Percentiles rank a stretch among this genome's conserved stretches.
phyloP scores from a whole-genome alignment of 768 basidiomycete genomes.

The Boletus tylopilopsis region DNA sequence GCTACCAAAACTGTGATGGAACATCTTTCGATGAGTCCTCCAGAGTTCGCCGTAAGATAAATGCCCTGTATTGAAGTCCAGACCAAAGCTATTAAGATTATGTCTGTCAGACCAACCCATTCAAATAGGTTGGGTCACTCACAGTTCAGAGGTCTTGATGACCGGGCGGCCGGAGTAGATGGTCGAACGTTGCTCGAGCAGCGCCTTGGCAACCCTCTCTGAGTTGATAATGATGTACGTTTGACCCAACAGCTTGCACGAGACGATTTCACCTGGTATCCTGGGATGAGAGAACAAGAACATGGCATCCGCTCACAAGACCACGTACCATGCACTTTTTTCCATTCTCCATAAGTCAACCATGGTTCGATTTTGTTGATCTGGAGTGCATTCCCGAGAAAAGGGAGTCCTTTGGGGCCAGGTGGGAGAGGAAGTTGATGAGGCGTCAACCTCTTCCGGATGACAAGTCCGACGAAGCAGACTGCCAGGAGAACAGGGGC shows the following conservation, averaged over 20 bases:
- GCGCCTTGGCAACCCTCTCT: conserved; percentile 16
- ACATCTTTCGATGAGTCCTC: conserved; percentile 17
- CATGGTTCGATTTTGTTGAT: conserved; percentile 27
- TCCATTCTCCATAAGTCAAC: conserved; percentile 32
- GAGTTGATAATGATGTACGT: conserved; percentile 23
- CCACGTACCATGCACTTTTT: conserved; percentile 27
- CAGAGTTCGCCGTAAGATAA: conserved; percentile 17
- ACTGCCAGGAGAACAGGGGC: background rate
- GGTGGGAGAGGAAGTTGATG: conserved; percentile 25
- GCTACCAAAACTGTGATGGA: conserved; percentile 11
- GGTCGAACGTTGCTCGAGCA: conserved; percentile 25
- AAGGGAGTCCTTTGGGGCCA: conserved; percentile 27
- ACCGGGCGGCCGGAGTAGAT: conserved; percentile 22
- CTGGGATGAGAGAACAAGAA: background rate
- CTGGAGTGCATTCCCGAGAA: conserved; percentile 25
- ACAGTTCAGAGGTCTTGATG: conserved; percentile 7
- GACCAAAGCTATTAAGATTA: conserved; percentile 15
- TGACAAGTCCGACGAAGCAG: background rate
- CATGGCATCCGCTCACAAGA: background rate
- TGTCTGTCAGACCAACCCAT: background rate
- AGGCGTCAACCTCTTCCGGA: conserved; percentile 8
- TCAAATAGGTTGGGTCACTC: background rate
- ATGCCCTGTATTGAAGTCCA: conserved; percentile 22
- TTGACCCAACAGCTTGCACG: conserved; percentile 19
- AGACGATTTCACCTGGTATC: conserved; percentile 18